Base-by-base conservation (phyloP, 192 early-diverging fungal genomes). In the Entophlyctis luteolus region DNA sequence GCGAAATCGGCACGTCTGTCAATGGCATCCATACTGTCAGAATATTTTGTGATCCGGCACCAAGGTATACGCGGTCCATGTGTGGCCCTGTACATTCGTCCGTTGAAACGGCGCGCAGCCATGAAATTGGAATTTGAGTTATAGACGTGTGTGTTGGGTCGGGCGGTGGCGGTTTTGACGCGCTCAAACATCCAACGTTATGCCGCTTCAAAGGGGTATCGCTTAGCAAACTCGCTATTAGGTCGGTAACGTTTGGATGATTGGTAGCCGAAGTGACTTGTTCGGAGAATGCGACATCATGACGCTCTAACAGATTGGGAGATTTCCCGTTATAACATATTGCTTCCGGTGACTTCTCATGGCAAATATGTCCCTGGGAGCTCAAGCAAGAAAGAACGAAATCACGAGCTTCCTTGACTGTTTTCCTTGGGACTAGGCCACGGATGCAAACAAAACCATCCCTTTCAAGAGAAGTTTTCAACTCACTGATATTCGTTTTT, bases 11-110 rank as follows among this genome's bases (percentile, higher is more conserved):
- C 20, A 73, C 60, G 36, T 65, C 42, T 8, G 62, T 68, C 4
- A 80, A 39, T n/a, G 79, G 79, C 49, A 77, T 72, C 79, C 79
- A 80, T 5, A 62, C 50, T 22, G 79, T 80, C 4, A 68, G 54
- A 8, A 77, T 49, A 14, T 22, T 31, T 27, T 69, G 70, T 23
- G 54, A 60, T n/a, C 52, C 48, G 38, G 46, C 33, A n/a, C 68
- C 69, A 12, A 80, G 70, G 54, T 77, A 80, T 2, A 76, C 74
- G 4, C 69, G 62, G 45, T 80, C 79, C 4, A 72, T 16, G 49
- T 80, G 79, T 12, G 72, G 75, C 8, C 79, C 79, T 27, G 77
- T 81, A 56, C 49, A 77, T 18, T 74, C 29, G 4, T 63, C 76
- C 2, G 56, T 65, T 23, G 59, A 33, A 5, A 79, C 79, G 4